Conservation (phyloP, 768 basidiomycete species). For the Auriscalpium microsporum region DNA sequence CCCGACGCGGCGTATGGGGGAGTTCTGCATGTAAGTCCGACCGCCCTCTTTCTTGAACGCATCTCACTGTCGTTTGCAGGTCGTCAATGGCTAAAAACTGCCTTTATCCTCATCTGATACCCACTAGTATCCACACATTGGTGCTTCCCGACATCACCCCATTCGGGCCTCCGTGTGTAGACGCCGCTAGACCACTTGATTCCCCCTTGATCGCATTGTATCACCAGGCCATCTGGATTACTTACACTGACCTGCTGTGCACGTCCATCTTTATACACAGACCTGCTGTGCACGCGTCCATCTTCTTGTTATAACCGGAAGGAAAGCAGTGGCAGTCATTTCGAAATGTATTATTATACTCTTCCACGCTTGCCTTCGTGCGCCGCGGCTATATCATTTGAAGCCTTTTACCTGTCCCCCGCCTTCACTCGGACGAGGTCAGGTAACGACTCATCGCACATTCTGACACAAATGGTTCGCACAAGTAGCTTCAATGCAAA, state of each 20-base stretch:
- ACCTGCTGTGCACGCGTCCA: neutral
- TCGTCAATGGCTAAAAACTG: conserved; percentile 7
- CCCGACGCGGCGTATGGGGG: neutral
- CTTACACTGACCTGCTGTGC: neutral
- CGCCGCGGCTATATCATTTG: neutral
- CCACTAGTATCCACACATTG: neutral
- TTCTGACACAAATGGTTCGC: neutral
- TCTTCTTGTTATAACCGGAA: neutral
- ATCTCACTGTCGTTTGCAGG: neutral
- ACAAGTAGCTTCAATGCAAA: neutral
- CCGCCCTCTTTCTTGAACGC: neutral
- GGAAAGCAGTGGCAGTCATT: neutral
- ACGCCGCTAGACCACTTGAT: neutral
- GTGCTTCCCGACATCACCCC: neutral
- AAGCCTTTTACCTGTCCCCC: neutral
- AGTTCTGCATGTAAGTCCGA: conserved; percentile 9
- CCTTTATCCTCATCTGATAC: neutral
- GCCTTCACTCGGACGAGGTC: too few relatives aligned
- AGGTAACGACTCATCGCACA: too few relatives aligned
- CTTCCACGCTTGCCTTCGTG: neutral
- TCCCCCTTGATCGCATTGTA: neutral
- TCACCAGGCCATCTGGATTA: neutral
- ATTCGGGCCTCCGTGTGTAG: neutral
- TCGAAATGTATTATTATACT: neutral
- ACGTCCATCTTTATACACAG: neutral